phyloP scores from a whole-genome alignment of 371 early-diverging fungal genomes.

The Chytridiales sp. region DNA sequence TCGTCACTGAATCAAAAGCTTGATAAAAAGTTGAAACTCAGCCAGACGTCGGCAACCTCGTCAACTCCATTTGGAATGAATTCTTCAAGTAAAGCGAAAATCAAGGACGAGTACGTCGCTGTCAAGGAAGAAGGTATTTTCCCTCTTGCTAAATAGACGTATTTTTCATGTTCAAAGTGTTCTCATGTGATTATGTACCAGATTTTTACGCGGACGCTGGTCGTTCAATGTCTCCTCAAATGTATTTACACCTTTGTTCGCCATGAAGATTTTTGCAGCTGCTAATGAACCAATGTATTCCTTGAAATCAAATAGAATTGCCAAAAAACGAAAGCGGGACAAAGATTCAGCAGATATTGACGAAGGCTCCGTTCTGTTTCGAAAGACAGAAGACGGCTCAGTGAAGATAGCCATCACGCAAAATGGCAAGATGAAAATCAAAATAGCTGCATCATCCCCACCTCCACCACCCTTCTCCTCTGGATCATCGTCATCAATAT shows the following conservation, averaged over 20 bases:
- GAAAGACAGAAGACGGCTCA: constrained; percentile 31
- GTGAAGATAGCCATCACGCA: constrained; percentile 34
- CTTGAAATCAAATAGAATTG: no score
- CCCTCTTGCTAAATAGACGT: background rate
- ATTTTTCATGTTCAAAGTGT: background rate
- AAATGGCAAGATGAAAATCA: constrained; percentile 36
- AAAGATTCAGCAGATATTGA: background rate
- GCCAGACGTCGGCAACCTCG: background rate
- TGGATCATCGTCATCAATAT: background rate
- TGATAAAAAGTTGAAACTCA: background rate
- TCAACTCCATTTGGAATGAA: background rate
- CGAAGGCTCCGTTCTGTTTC: constrained; percentile 6
- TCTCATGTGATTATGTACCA: background rate
- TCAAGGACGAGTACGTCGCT: constrained; percentile 8
- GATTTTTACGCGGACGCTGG: background rate
- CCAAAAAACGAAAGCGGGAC: constrained; percentile 13
- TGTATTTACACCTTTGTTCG: no score
- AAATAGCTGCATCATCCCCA: constrained; percentile 16
- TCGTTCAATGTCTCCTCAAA: constrained; percentile 9
- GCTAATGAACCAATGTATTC: background rate
- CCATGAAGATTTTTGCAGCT: constrained; percentile 6
- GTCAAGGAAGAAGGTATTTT: background rate
- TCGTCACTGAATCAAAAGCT: no score
- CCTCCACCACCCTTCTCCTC: background rate
- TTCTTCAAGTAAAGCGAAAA: background rate